A percentile compares a stretch with the other conserved stretches of the same genome.
phyloP scores from a whole-genome alignment of 208 protist species.

The Crithidia sp. region DNA sequence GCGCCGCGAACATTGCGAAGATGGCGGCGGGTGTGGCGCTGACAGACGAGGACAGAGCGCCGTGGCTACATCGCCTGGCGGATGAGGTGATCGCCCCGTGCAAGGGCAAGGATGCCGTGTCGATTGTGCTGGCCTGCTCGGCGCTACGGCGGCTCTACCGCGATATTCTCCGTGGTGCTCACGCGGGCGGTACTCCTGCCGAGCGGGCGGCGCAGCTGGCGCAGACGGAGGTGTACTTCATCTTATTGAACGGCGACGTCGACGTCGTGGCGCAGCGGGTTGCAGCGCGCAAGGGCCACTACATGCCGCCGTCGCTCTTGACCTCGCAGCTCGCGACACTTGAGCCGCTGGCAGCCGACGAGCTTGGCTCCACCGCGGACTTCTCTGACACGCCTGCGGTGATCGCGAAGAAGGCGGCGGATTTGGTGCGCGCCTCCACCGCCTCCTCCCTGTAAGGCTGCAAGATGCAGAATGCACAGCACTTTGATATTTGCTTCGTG shows the following conservation, averaged over 20 bases:
- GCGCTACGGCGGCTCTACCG: conserved; percentile 66
- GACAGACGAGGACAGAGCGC: conserved; percentile 70
- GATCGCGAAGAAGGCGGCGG: conserved; percentile 32
- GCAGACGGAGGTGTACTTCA: conserved; percentile 50
- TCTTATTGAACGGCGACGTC: conserved; percentile 45
- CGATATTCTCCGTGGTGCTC: conserved; percentile 49
- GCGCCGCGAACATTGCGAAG: conserved; percentile 54
- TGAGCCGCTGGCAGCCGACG: conserved; percentile 48
- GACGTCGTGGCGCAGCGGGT: conserved; percentile 48
- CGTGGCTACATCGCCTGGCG: conserved; percentile 66
- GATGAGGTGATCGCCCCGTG: conserved; percentile 39
- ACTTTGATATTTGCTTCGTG: neutral
- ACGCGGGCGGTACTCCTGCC: neutral
- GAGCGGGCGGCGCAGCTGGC: conserved; percentile 3
- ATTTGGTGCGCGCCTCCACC: conserved; percentile 17
- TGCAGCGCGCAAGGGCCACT: conserved; percentile 53
- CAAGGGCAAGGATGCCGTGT: conserved; percentile 5
- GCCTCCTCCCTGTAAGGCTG: neutral
- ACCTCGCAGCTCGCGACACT: conserved; percentile 62
- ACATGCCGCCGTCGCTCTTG: conserved; percentile 65
- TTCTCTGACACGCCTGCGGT: conserved; percentile 27
- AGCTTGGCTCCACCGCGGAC: conserved; percentile 45
- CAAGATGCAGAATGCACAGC: neutral
- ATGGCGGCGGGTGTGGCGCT: conserved; percentile 74
- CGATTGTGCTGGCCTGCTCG: conserved; percentile 71